A percentile compares a stretch with the other conserved stretches of the same genome.
These are phyloP conservation scores for Alternaria gaisen DNA, from an alignment of 2,329 filamentous ascomycete species.

Conservation along the genomic window DNA sequence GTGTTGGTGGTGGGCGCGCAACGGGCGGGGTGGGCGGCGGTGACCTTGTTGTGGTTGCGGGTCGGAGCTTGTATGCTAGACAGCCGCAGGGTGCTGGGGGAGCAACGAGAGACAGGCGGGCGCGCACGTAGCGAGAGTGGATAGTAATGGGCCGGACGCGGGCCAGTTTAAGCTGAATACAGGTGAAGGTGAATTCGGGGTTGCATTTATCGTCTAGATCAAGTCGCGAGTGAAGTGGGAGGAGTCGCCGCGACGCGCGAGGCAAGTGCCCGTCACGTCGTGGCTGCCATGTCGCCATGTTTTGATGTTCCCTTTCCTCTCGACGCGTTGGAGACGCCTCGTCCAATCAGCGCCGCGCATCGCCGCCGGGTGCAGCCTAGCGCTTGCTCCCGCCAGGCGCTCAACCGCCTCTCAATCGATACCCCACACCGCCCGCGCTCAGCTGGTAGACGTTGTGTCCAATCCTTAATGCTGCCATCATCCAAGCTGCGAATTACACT, in stretches of 20 bases:
- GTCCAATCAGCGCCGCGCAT: slow-evolving; percentile 28
- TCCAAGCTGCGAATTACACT: slow-evolving; percentile 13
- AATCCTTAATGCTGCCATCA: slow-evolving; percentile 32
- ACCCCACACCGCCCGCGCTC: slow-evolving; percentile 21
- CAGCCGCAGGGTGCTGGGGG: slow-evolving; percentile 23
- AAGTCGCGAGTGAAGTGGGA: background rate
- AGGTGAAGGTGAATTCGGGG: background rate
- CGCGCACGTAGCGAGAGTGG: slow-evolving; percentile 23
- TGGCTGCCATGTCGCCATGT: slow-evolving; percentile 38
- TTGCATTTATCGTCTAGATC: background rate
- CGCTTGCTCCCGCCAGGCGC: slow-evolving; percentile 14
- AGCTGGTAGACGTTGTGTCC: slow-evolving; percentile 23
- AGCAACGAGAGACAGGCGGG: slow-evolving; percentile 23
- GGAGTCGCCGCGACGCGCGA: slow-evolving; percentile 24
- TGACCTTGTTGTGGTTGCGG: slow-evolving; percentile 26
- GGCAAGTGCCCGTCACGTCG: slow-evolving; percentile 25
- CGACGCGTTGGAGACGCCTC: slow-evolving; percentile 24
- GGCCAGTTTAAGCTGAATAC: slow-evolving; percentile 6
- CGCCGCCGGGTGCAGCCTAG: background rate
- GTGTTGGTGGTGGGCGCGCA: slow-evolving; percentile 23
- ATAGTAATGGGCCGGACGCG: slow-evolving; percentile 11
- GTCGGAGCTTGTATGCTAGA: slow-evolving; percentile 23
- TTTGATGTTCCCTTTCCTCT: slow-evolving; percentile 31
- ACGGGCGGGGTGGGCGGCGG: slow-evolving; percentile 24
- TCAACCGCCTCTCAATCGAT: slow-evolving; percentile 16